These are phyloP conservation scores for Verbascum thapsus DNA, from an alignment of 257 asterid species.

Conservation along the genomic window DNA sequence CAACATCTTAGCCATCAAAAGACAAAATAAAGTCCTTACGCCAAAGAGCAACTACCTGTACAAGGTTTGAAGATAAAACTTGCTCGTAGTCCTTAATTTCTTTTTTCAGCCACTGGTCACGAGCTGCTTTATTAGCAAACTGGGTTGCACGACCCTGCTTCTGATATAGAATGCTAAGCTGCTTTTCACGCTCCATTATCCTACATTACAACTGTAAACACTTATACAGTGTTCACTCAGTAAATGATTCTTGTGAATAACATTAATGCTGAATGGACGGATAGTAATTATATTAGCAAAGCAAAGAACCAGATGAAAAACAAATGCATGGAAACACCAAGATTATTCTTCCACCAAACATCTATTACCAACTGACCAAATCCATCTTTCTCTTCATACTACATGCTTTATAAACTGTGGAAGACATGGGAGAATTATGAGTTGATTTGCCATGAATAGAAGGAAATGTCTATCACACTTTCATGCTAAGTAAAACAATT, in stretches of 20 bases:
- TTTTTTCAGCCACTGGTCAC: conserved; percentile 90
- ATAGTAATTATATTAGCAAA: conserved; percentile 11
- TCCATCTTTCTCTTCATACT: conserved; percentile 12
- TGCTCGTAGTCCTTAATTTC: conserved; percentile 89
- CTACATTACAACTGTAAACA: conserved; percentile 39
- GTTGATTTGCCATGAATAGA: conserved; percentile 11
- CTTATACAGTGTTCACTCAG: background rate
- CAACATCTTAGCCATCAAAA: conserved; percentile 21
- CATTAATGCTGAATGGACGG: conserved; percentile 19
- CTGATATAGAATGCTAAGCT: conserved; percentile 98
- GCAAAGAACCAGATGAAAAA: conserved; percentile 4
- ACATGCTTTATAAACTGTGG: conserved; percentile 1
- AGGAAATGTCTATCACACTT: background rate
- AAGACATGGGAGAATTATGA: background rate
- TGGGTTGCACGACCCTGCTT: conserved; percentile 99
- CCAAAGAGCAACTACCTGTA: conserved; percentile 56
- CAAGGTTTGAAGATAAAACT: conserved; percentile 70
- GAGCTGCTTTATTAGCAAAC: conserved; percentile 83
- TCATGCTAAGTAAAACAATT: background rate
- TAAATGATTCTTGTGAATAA: conserved; percentile 14
- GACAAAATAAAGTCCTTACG: conserved; percentile 4
- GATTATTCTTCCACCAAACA: conserved; percentile 1
- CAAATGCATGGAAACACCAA: conserved; percentile 13
- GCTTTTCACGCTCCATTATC: conserved; percentile 97
- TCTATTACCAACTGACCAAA: conserved; percentile 13